Evolutionary conservation across 208 protist genomes (phyloP), one percentile per base, ranked within the genome.

Genomic region (Leishmania arabica): DNA sequence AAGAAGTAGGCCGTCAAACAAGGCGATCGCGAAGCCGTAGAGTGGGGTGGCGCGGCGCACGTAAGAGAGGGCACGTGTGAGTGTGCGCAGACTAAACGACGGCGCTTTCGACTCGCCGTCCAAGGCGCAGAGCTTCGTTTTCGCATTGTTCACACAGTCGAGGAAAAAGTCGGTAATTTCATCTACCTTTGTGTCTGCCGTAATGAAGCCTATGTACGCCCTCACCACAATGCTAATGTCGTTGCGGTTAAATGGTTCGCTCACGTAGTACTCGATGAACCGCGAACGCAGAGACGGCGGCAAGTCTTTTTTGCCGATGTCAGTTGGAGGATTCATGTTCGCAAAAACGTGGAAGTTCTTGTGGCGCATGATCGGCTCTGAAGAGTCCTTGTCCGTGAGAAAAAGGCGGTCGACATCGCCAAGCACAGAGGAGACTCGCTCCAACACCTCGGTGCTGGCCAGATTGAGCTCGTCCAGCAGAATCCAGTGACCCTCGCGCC

Each of bases 401-500:
- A 96, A 98, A 24, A 98, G 88, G 51, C 80, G 74, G 78, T 97
- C 91, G 6, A 95, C 91, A 73, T 98, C 96, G 54, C 99, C 99
- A 40, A 99, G 92, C 3, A 99, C 91, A 66, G 98, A 92, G 40
- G 93, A 98, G 56, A 99, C 92, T 31, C 96, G 88, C 83, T 99
- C 97, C 1, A 99, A 89, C 24, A 99, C 98, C 80, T 99, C 99
- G 0, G 95, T 95, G 1, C 97, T 92, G 8, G 99, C 99, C 70
- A 99, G 92, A 93, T 99, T 99, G 69, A 99, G 94, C 92, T 99
- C 99, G 86, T 99, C 99, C 2, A 99, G 92, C 15, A 99, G 90
- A 79, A 99, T 93, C 99, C 99, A 99, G 68, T 99, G 83, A 7
- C 99, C 99, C 76, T 99, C 92, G 5, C 93, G 89, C 80, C 99